Percentiles rank a stretch among this genome's conserved stretches.
phyloP scores from a whole-genome alignment of 176 grass and related monocot species.

The Eleusine coracana region DNA sequence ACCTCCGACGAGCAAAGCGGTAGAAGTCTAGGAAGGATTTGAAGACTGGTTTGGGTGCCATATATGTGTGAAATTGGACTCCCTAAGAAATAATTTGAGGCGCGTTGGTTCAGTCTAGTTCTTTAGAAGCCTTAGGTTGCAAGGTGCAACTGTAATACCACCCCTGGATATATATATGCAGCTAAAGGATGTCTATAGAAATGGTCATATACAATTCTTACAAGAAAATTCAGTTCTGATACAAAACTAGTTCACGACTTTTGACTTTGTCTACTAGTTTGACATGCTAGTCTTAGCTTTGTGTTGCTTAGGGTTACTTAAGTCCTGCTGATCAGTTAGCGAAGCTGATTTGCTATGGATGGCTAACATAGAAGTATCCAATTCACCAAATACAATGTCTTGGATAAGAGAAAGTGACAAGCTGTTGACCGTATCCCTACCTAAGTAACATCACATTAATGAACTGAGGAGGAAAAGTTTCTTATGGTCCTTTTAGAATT shows the following conservation, averaged over 20 bases:
- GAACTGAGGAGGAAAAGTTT: too few species aligned
- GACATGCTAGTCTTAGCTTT: slow-evolving; percentile 25
- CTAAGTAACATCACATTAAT: not conserved
- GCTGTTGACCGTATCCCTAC: not conserved
- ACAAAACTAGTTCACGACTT: slow-evolving; percentile 34
- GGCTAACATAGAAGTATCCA: slow-evolving; percentile 7
- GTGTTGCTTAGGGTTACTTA: slow-evolving; percentile 33
- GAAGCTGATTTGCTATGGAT: slow-evolving; percentile 23
- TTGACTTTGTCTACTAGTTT: slow-evolving; percentile 33
- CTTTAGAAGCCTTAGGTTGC: slow-evolving; percentile 37
- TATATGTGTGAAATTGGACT: slow-evolving; percentile 28
- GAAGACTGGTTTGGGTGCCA: slow-evolving; percentile 54
- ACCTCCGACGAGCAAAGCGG: slow-evolving; percentile 40
- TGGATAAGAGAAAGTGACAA: slow-evolving; percentile 36
- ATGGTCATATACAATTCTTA: slow-evolving; percentile 11
- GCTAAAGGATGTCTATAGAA: slow-evolving; percentile 28
- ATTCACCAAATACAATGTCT: slow-evolving; percentile 24
- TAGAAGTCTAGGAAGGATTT: slow-evolving; percentile 50
- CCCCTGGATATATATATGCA: slow-evolving; percentile 33
- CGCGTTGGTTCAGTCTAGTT: slow-evolving; percentile 25
- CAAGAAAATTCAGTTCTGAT: slow-evolving; percentile 40
- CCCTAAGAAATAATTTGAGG: slow-evolving; percentile 7
- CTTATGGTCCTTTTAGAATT: not conserved
- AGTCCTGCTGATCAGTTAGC: slow-evolving; percentile 24
- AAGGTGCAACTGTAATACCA: slow-evolving; percentile 32